These are phyloP conservation scores for Emericellopsis cladophorae DNA, from an alignment of 2,329 filamentous ascomycete species.

Conservation along the genomic window DNA sequence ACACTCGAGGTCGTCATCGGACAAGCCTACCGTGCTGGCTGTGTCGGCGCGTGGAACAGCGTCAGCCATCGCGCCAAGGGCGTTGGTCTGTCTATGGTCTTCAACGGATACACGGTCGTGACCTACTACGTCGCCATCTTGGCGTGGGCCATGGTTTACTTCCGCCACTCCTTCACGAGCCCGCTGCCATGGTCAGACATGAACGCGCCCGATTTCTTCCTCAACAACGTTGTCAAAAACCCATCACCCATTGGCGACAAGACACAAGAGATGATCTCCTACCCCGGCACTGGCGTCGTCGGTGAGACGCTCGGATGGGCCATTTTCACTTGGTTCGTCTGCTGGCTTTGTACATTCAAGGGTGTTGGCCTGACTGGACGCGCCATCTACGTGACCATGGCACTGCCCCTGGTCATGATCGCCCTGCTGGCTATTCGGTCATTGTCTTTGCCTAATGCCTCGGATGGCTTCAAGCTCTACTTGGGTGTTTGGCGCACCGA, in stretches of 20 bases:
- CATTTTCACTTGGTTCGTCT: constrained; percentile 41
- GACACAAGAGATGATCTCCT: constrained; percentile 9
- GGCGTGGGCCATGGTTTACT: constrained; percentile 42
- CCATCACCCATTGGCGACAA: not conserved
- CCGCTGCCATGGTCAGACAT: constrained; percentile 34
- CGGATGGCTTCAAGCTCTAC: constrained; percentile 31
- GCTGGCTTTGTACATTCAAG: constrained; percentile 44
- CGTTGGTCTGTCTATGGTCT: constrained; percentile 33
- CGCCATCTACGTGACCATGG: constrained; percentile 45
- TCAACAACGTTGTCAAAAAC: not conserved
- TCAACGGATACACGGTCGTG: constrained; percentile 36
- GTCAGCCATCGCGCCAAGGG: constrained; percentile 35
- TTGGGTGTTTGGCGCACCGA: constrained; percentile 24
- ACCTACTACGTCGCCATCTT: constrained; percentile 41
- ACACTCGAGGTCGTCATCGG: constrained; percentile 53
- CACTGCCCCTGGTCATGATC: constrained; percentile 37
- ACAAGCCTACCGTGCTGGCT: constrained; percentile 41
- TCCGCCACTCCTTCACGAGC: constrained; percentile 35
- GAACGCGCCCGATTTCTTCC: constrained; percentile 1
- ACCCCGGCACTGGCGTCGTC: constrained; percentile 27
- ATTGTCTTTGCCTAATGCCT: constrained; percentile 35
- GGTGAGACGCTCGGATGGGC: constrained; percentile 41
- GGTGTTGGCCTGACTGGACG: constrained; percentile 42
- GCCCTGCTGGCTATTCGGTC: constrained; percentile 37
- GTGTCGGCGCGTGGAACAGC: constrained; percentile 34